phyloP scores from a whole-genome alignment of 2,329 filamentous ascomycete species.

The Herpotrichia juniperi region DNA sequence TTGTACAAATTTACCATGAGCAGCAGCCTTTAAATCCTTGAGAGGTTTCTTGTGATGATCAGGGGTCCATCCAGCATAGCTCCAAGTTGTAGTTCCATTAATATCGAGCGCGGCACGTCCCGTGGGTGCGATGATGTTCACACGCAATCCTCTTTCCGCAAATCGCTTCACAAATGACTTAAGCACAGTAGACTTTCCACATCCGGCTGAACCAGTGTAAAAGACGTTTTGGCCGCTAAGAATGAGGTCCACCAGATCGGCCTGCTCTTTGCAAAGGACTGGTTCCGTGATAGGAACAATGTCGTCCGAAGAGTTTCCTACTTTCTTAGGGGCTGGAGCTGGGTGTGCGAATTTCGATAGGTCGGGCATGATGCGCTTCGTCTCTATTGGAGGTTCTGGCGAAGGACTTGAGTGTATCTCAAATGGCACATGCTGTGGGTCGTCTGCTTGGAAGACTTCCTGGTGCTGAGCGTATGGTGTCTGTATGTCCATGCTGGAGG shows the following conservation, averaged over 20 bases:
- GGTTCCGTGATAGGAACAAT: conserved; percentile 24
- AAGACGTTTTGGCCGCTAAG: conserved; percentile 63
- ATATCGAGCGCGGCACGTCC: conserved; percentile 65
- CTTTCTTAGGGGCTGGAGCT: background rate
- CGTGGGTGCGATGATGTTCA: conserved; percentile 65
- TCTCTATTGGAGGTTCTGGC: background rate
- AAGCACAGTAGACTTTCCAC: conserved; percentile 64
- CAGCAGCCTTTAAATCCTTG: conserved; percentile 35
- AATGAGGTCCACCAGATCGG: conserved; percentile 58
- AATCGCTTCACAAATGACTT: conserved; percentile 55
- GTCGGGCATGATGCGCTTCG: background rate
- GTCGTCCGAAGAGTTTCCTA: conserved; percentile 5
- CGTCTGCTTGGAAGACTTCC: background rate
- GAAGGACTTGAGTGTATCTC: conserved; percentile 5
- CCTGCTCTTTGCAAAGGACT: conserved; percentile 56
- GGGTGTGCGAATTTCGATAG: background rate
- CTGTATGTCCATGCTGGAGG: background rate
- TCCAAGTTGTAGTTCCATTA: conserved; percentile 62
- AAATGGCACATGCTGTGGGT: background rate
- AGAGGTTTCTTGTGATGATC: conserved; percentile 53
- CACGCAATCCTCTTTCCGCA: conserved; percentile 37
- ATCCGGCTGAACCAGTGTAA: conserved; percentile 68
- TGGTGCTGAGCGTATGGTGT: background rate
- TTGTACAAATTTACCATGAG: conserved; percentile 41
- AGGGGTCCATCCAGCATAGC: conserved; percentile 63